Evolutionary conservation across 805 yeast genomes (phyloP).

Genomic region (Sugiyamaella valdiviana): DNA sequence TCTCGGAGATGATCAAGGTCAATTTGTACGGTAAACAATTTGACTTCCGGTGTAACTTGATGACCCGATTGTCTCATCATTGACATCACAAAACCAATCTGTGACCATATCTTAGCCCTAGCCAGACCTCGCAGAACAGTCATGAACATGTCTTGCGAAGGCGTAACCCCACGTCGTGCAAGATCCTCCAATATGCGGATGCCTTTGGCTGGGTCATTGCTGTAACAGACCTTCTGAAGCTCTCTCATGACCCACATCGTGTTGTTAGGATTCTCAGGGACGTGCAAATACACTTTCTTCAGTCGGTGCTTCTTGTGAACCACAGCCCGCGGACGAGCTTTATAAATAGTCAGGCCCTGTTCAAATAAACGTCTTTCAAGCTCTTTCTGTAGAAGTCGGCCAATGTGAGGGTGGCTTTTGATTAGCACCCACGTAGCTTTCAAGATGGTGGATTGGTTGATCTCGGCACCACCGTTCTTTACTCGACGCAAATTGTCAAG

Average conservation of each 20-base stretch:
- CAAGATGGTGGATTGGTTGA: neutral
- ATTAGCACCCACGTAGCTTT: neutral
- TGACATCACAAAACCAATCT: slow-evolving; percentile 5
- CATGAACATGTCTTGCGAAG: slow-evolving; percentile 10
- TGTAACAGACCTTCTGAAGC: slow-evolving; percentile 5
- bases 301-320: neutral
- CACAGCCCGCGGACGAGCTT: neutral
- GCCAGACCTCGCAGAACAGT: slow-evolving; percentile 12
- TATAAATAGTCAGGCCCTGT: neutral
- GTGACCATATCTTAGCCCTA: neutral
- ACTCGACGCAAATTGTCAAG: neutral
- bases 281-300: neutral
- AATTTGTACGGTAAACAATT: slow-evolving; percentile 5
- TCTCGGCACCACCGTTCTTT: neutral
- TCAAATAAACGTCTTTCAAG: neutral
- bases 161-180: slow-evolving; percentile 11
- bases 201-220: slow-evolving; percentile 7
- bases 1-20: slow-evolving; percentile 1
- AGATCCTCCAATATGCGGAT: slow-evolving; percentile 11
- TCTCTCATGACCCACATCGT: slow-evolving; percentile 7
- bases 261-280: neutral
- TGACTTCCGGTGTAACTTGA: slow-evolving; percentile 2
- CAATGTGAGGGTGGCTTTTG: neutral
- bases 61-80: slow-evolving; percentile 16
- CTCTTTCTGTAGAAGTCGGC: neutral